A percentile compares a stretch with the other conserved stretches of the same genome.
phyloP scores from a whole-genome alignment of 2,329 filamentous ascomycete species.

The Trichoderma sp. region DNA sequence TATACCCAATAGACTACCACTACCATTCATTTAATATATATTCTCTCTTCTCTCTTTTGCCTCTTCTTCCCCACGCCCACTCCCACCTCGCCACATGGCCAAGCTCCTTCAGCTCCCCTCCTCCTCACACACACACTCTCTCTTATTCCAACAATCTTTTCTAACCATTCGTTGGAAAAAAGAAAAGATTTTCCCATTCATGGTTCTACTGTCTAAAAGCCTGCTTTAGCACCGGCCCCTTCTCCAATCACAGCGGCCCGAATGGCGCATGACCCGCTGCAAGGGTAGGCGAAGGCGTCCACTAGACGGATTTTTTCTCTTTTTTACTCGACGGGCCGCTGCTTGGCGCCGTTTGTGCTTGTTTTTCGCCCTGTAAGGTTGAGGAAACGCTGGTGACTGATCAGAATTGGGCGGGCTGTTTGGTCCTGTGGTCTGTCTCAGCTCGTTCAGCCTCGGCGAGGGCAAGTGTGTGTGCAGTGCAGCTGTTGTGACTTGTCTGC shows the following conservation, averaged over 20 bases:
- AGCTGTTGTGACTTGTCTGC: background rate
- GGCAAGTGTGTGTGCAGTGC: background rate
- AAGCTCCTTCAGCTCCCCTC: background rate
- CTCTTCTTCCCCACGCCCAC: background rate
- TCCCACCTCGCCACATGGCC: constrained; percentile 7
- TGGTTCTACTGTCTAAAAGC: background rate
- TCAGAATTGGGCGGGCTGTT: background rate
- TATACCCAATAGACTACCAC: background rate
- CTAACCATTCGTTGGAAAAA: background rate
- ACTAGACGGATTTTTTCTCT: background rate
- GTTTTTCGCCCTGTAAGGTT: background rate
- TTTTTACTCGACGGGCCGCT: background rate
- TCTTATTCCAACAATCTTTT: background rate
- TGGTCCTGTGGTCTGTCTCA: background rate
- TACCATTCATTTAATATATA: background rate
- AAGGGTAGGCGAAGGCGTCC: background rate
- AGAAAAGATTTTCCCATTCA: background rate
- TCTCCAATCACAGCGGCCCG: constrained; percentile 1
- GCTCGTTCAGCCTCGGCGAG: background rate
- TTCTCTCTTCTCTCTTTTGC: background rate
- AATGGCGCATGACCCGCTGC: constrained; percentile 7
- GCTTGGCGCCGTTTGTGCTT: background rate
- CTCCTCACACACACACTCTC: background rate
- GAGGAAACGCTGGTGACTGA: background rate
- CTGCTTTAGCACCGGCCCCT: background rate